Conservation (phyloP, 495 filamentous ascomycete genomes). For the Bacidia gigantensis region DNA sequence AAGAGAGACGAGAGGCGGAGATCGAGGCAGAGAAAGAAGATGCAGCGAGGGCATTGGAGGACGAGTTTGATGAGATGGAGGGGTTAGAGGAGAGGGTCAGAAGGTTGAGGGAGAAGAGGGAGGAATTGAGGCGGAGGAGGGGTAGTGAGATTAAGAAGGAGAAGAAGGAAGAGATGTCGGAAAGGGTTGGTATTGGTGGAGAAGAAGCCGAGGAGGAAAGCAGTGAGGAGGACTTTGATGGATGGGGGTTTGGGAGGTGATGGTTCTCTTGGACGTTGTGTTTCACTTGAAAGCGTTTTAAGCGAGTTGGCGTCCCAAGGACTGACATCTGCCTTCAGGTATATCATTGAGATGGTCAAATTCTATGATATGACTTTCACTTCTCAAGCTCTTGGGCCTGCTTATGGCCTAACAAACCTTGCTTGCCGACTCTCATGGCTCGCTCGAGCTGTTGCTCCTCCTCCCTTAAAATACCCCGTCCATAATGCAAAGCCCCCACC, state of each 20-base stretch:
- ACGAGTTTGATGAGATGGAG: constrained; percentile 94
- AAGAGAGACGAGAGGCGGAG: constrained; percentile 45
- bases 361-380: neutral
- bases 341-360: too few relatives aligned
- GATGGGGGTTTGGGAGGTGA: constrained; percentile 56
- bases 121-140: constrained; percentile 48
- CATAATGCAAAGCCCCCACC: constrained; percentile 47
- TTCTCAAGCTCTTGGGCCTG: constrained; percentile 11
- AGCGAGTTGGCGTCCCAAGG: neutral
- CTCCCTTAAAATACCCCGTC: constrained; percentile 54
- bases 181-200: constrained; percentile 25
- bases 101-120: constrained; percentile 57
- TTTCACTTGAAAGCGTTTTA: constrained; percentile 22
- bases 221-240: constrained; percentile 44
- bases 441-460: constrained; percentile 66
- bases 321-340: neutral
- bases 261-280: neutral
- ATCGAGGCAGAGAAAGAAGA: constrained; percentile 78
- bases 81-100: constrained; percentile 67
- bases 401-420: constrained; percentile 54
- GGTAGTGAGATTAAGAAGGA: constrained; percentile 36
- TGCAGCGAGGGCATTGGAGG: constrained; percentile 62
- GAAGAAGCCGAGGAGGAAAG: constrained; percentile 39
- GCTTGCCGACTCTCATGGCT: constrained; percentile 65
- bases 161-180: constrained; percentile 26